These are phyloP conservation scores for Aspergillus incahuasiensis DNA, from an alignment of 495 filamentous ascomycete species.

Conservation along the genomic window DNA sequence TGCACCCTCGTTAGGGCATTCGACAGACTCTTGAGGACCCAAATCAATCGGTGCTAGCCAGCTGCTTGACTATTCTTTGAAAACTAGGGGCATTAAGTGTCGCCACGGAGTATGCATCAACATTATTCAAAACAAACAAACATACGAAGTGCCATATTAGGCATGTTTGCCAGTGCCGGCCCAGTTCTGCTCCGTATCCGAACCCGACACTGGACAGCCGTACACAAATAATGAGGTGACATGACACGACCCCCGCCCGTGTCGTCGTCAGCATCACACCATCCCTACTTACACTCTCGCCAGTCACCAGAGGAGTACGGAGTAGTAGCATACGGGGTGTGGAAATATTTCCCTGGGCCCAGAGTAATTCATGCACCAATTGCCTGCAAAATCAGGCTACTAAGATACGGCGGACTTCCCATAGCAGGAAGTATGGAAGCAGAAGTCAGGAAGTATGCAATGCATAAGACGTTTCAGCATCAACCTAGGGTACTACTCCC, in stretches of 20 bases:
- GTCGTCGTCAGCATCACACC: constrained; percentile 8
- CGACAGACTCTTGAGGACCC: no score
- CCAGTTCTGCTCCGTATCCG: not conserved
- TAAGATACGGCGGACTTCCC: not conserved
- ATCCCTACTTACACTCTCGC: not conserved
- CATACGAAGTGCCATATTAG: not conserved
- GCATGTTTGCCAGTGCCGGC: not conserved
- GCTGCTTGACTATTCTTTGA: not conserved
- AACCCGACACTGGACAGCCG: not conserved
- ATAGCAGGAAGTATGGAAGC: not conserved
- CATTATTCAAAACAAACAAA: not conserved
- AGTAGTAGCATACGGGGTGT: not conserved
- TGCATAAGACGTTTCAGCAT: not conserved
- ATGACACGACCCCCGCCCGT: not conserved
- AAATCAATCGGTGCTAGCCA: no score
- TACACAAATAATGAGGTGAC: not conserved
- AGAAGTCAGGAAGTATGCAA: not conserved
- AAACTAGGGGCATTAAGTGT: not conserved
- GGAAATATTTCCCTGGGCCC: no score
- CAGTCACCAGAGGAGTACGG: not conserved
- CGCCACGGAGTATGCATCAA: not conserved
- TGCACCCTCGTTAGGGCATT: no score
- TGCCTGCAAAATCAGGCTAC: no score
- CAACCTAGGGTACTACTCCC: not conserved
- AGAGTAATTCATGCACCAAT: no score